These are phyloP conservation scores for Nicotiana otophora DNA, from an alignment of 257 asterid genomes.

Conservation along the genomic window DNA sequence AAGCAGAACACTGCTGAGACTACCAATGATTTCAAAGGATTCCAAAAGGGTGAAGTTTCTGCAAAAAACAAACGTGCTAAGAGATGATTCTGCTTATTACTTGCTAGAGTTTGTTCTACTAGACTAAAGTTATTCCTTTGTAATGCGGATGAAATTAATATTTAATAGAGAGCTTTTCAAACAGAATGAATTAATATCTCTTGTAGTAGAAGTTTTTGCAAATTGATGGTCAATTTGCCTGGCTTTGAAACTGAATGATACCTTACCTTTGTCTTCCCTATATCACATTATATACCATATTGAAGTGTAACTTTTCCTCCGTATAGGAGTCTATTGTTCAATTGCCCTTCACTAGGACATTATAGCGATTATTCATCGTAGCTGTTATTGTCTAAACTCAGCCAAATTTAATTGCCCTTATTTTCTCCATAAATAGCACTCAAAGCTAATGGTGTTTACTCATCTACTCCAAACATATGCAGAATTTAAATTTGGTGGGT, in stretches of 20 bases:
- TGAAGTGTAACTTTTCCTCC: not conserved
- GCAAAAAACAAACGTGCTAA: conserved; percentile 23
- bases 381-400: too few species aligned
- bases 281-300: not conserved
- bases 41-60: conserved; percentile 30
- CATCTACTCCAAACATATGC: too few species aligned
- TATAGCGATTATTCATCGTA: too few species aligned
- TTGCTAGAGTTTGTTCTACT: not conserved
- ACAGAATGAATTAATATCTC: not conserved
- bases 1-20: conserved; percentile 91
- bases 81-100: not conserved
- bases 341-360: not conserved
- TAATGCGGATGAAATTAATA: not conserved
- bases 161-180: not conserved
- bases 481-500: too few species aligned
- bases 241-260: not conserved
- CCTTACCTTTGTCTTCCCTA: not conserved
- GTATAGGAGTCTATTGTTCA: not conserved
- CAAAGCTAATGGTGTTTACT: too few species aligned
- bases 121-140: not conserved
- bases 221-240: not conserved
- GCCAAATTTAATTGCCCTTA: too few species aligned
- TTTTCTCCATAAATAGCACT: too few species aligned
- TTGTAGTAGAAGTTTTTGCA: not conserved
- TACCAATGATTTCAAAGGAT: conserved; percentile 50